These are phyloP conservation scores for Silene uniflora DNA, from an alignment of 148 eudicot species.

Conservation along the genomic window DNA sequence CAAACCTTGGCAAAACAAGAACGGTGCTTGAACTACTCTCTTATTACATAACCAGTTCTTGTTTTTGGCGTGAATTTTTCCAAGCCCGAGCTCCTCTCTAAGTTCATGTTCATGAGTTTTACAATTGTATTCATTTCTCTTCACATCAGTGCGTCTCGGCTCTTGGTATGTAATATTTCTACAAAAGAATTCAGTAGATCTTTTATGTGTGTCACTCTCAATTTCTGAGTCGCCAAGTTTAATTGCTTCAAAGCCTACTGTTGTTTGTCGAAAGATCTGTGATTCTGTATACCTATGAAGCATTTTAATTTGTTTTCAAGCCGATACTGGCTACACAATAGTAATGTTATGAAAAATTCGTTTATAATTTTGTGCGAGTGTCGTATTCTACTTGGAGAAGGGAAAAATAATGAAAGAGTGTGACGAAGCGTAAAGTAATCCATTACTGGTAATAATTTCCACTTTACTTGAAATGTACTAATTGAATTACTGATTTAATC, in stretches of 20 bases:
- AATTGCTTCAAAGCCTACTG: not conserved
- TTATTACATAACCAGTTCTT: not conserved
- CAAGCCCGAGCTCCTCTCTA: not conserved
- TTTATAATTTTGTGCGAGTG: no score
- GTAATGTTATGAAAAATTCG: no score
- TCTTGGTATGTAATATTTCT: constrained; percentile 9
- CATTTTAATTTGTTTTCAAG: no score
- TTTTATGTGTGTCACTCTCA: no score
- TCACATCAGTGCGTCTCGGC: not conserved
- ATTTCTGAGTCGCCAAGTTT: not conserved
- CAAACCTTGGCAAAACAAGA: constrained; percentile 72
- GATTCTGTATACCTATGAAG: not conserved
- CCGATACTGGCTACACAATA: no score
- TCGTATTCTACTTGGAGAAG: no score
- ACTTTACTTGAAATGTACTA: no score
- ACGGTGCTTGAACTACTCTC: constrained; percentile 40
- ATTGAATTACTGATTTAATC: no score
- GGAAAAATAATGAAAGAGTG: no score
- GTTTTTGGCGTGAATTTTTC: not conserved
- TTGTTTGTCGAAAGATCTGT: not conserved
- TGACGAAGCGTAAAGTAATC: no score
- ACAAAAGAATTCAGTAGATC: not conserved
- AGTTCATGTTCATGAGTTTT: not conserved
- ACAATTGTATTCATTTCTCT: constrained; percentile 2
- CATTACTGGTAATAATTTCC: no score